Base-by-base conservation (phyloP, 2,329 filamentous ascomycete species). In the Didymella segeticola region DNA sequence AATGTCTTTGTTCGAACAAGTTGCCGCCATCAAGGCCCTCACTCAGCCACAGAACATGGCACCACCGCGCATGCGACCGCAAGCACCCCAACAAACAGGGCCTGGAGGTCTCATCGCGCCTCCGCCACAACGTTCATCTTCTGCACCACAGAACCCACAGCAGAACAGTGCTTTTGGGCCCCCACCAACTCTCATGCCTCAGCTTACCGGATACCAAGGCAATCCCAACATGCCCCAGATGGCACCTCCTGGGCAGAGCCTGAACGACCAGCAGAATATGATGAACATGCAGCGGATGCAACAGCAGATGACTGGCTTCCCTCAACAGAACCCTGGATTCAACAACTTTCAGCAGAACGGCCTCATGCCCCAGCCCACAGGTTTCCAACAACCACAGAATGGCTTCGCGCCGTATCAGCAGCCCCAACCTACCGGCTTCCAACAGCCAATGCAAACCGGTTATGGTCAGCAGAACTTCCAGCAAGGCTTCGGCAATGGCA, bases 111-210 rank as follows among this genome's bases (percentile, higher is more conserved):
- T 96, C 30, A 84, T 93, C 57, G 84, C 88, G 42, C 91, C 92
- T 7, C 91, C 90, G 15, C 91, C 92, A 10, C 84, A 87, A 46
- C 84, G 95, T 56, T 89, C 95, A 7, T 82, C 95, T 11, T 97
- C 93, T 33, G 93, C 95, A 31, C 93, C 95, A 22, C 89, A 91
- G 71, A 89, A 91, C 47, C 88, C 69, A 31, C 69, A 71, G 69
- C 86, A 86, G 38, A 92, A 83, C 73, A 83, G 81, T 4, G 95
- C 96, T 72, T 83, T 84, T 7, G 84, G 89, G 15, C 74, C 89
- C 33, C 72, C 90, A 43, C 87, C 90, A 14, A 75, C 90, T n/a
- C 77, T 97, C 62, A 88, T 93, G 71, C 87, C 91, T 46, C 93
- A 97, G 71, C 84, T 93, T 74, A 97, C 95, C 5, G 92, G 93